Conservation (phyloP, 1,139 yeast genomes). For the Candida sojae region DNA sequence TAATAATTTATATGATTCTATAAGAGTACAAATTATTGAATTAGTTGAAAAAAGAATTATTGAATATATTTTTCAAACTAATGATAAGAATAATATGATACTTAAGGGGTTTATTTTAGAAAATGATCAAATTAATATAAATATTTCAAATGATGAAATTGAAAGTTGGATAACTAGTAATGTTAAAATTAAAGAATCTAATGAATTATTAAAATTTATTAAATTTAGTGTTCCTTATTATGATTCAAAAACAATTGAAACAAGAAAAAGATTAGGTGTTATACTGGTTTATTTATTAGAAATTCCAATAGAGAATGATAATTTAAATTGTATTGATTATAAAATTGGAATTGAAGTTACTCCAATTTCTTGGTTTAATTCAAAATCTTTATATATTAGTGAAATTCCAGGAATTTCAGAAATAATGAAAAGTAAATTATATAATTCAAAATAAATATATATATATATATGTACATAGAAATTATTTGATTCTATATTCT, state of each 20-base stretch:
- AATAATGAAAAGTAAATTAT: conserved; percentile 8
- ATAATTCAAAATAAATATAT: not conserved
- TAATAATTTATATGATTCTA: conserved; percentile 40
- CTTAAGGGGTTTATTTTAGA: conserved; percentile 23
- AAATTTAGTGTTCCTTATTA: conserved; percentile 37
- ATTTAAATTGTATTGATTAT: conserved; percentile 17
- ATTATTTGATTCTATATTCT: not conserved
- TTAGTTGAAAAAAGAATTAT: conserved; percentile 26
- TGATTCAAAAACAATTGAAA: conserved; percentile 19
- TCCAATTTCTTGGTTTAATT: conserved; percentile 18
- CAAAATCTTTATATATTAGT: conserved; percentile 4
- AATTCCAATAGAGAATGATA: conserved; percentile 14
- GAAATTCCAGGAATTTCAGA: not conserved
- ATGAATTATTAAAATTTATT: conserved; percentile 23
- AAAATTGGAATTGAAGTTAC: conserved; percentile 28
- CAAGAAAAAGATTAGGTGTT: conserved; percentile 31
- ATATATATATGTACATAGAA: not conserved
- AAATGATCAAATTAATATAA: conserved; percentile 30
- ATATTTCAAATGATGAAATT: conserved; percentile 23
- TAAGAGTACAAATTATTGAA: conserved; percentile 30
- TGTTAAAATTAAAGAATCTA: conserved; percentile 11
- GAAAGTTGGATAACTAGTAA: conserved; percentile 30
- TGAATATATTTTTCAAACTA: conserved; percentile 19
- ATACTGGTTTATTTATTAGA: conserved; percentile 34
- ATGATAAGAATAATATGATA: conserved; percentile 7